phyloP scores from a whole-genome alignment of 2,329 filamentous ascomycete genomes.

The Aspergillus costaricaensis region DNA sequence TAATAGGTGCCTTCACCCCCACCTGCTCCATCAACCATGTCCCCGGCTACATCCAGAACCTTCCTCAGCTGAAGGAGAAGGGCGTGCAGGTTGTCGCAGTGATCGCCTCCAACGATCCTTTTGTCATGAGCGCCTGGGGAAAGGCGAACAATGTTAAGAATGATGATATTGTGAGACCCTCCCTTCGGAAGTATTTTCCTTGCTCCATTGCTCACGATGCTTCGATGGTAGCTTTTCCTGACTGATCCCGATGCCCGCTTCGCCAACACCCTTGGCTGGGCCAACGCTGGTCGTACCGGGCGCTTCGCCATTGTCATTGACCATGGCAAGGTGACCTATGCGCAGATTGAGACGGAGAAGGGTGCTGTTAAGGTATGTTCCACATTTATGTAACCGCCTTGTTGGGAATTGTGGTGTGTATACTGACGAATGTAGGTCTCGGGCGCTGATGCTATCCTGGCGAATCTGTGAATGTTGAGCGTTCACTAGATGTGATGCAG shows the following conservation, averaged over 20 bases:
- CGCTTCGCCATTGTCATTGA: constrained; percentile 80
- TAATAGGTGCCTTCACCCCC: constrained; percentile 73
- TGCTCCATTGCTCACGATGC: too few relatives aligned
- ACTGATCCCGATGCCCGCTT: constrained; percentile 71
- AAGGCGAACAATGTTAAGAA: constrained; percentile 79
- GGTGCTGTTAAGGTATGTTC: constrained; percentile 34
- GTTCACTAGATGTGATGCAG: neutral
- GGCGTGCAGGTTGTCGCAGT: constrained; percentile 78
- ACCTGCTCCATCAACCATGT: constrained; percentile 79
- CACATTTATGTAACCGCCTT: neutral
- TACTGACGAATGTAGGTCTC: constrained; percentile 28
- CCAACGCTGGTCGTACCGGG: constrained; percentile 64
- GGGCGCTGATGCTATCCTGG: constrained; percentile 36
- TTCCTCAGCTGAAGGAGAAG: constrained; percentile 70
- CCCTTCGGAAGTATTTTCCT: too few relatives aligned
- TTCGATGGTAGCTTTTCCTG: constrained; percentile 64
- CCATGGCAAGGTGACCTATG: constrained; percentile 78
- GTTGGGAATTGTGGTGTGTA: neutral
- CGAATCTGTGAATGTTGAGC: constrained; percentile 26
- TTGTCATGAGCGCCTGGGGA: constrained; percentile 83
- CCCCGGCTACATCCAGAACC: constrained; percentile 73
- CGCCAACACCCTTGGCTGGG: constrained; percentile 75
- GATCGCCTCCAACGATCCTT: constrained; percentile 79
- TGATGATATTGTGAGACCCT: constrained; percentile 60
- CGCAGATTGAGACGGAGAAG: constrained; percentile 65